phyloP scores from a whole-genome alignment of 1,284 basidiomycete species.

The Earliella scabrosa region DNA sequence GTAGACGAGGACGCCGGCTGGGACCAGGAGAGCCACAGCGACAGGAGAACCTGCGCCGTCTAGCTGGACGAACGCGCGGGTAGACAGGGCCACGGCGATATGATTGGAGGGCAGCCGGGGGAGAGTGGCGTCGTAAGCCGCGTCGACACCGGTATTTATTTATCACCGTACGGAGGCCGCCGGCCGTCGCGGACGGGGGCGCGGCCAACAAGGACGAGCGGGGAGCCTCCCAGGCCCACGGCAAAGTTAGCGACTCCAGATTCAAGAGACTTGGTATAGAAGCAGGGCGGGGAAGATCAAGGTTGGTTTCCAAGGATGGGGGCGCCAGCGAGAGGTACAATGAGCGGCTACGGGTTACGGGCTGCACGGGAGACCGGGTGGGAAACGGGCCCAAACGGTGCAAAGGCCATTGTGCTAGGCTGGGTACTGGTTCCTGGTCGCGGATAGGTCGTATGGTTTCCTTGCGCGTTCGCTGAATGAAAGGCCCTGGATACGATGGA shows the following conservation, averaged over 20 bases:
- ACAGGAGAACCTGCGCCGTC: not conserved
- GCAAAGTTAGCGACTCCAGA: not conserved
- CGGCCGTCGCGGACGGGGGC: not conserved
- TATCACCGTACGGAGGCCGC: not conserved
- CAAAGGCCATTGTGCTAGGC: not conserved
- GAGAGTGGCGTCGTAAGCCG: not conserved
- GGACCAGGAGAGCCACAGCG: too few relatives aligned
- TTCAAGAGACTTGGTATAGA: not conserved
- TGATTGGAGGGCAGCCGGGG: not conserved
- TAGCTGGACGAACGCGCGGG: too few relatives aligned
- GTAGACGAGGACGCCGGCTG: too few relatives aligned
- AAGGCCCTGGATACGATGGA: not conserved
- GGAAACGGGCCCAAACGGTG: not conserved
- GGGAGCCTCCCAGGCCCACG: not conserved
- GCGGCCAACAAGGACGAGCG: not conserved
- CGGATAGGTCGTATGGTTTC: not conserved
- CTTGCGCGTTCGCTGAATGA: not conserved
- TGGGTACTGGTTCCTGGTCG: not conserved
- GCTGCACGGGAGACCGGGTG: not conserved
- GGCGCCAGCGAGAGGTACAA: constrained; percentile 4
- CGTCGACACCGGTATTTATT: not conserved
- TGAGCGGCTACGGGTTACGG: constrained; percentile 2
- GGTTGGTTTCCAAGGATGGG: not conserved
- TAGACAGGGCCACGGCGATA: not conserved
- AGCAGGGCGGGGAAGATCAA: not conserved